Conservation (phyloP, 1,284 basidiomycete species). For the Flammula alnicola region DNA sequence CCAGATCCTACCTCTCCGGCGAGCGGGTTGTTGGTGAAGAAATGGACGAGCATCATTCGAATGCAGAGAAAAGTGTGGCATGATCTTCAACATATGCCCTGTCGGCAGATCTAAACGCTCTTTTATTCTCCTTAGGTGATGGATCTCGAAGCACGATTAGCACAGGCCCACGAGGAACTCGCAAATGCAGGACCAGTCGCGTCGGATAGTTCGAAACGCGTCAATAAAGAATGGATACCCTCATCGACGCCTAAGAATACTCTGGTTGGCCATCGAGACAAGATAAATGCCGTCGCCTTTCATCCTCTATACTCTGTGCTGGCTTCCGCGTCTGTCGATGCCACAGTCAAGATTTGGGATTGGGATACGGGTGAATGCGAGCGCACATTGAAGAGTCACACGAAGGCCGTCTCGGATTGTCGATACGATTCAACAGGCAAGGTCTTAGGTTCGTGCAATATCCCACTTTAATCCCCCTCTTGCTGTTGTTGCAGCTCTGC, state of each 20-base stretch:
- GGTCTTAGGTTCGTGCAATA: slow-evolving; percentile 68
- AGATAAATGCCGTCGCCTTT: slow-evolving; percentile 81
- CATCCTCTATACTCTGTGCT: slow-evolving; percentile 86
- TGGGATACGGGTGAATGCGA: slow-evolving; percentile 96
- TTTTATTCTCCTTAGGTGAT: slow-evolving; percentile 63
- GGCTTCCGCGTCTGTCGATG: slow-evolving; percentile 87
- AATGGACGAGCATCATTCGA: slow-evolving; percentile 93
- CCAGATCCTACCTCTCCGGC: slow-evolving; percentile 85
- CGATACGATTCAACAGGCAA: slow-evolving; percentile 89
- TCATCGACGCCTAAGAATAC: slow-evolving; percentile 80
- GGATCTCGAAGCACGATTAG: slow-evolving; percentile 84
- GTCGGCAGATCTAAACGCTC: slow-evolving; percentile 3
- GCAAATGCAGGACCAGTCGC: slow-evolving; percentile 54
- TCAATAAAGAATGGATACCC: slow-evolving; percentile 77
- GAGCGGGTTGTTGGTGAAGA: slow-evolving; percentile 88
- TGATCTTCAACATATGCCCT: slow-evolving; percentile 5
- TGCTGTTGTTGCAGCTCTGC: slow-evolving; percentile 2
- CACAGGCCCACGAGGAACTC: slow-evolving; percentile 79
- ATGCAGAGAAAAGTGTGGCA: slow-evolving; percentile 86
- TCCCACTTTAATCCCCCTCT: too few species aligned
- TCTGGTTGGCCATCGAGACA: slow-evolving; percentile 81
- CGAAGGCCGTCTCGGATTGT: slow-evolving; percentile 85
- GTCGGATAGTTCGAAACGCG: slow-evolving; percentile 58
- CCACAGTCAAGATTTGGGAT: slow-evolving; percentile 92
- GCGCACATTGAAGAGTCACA: slow-evolving; percentile 90